These are phyloP conservation scores for Neonectria sp. DNA, from an alignment of 2,329 filamentous ascomycete genomes.

Conservation along the genomic window DNA sequence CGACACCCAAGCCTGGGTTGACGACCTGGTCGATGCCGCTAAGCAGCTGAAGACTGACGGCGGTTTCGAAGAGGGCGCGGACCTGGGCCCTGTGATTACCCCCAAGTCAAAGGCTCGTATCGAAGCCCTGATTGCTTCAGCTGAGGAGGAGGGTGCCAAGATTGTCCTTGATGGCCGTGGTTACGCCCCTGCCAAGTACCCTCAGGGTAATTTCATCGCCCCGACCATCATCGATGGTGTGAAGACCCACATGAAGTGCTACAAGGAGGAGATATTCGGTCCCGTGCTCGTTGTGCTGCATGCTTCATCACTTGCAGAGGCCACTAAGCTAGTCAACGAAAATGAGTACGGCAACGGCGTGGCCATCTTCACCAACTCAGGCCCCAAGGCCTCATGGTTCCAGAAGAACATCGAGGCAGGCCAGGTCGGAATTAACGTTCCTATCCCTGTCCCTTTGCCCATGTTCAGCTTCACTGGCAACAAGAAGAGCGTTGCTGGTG, in stretches of 20 bases:
- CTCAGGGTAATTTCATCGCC: constrained; percentile 61
- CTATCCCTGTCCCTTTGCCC: constrained; percentile 41
- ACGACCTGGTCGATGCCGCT: constrained; percentile 74
- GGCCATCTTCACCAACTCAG: constrained; percentile 51
- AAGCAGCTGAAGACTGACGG: constrained; percentile 61
- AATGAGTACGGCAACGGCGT: constrained; percentile 53
- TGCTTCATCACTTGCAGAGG: constrained; percentile 51
- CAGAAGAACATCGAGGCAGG: constrained; percentile 47
- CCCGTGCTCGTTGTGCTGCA: constrained; percentile 52
- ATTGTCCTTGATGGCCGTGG: constrained; percentile 38
- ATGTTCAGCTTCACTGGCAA: constrained; percentile 47
- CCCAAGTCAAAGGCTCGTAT: constrained; percentile 34
- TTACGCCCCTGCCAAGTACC: constrained; percentile 33
- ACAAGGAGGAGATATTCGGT: constrained; percentile 53
- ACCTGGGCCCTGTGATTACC: constrained; percentile 40
- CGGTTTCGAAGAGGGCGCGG: constrained; percentile 37
- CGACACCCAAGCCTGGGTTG: constrained; percentile 73
- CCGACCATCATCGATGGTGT: constrained; percentile 53
- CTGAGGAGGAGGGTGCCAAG: constrained; percentile 35
- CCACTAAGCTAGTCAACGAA: constrained; percentile 49
- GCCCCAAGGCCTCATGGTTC: constrained; percentile 48
- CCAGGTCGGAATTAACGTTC: constrained; percentile 42
- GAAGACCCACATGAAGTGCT: constrained; percentile 53
- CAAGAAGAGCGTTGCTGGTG: constrained; percentile 78
- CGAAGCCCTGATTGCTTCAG: constrained; percentile 34